Evolutionary conservation across 305 asterid genomes (phyloP).

Genomic region (Lippia alba): DNA sequence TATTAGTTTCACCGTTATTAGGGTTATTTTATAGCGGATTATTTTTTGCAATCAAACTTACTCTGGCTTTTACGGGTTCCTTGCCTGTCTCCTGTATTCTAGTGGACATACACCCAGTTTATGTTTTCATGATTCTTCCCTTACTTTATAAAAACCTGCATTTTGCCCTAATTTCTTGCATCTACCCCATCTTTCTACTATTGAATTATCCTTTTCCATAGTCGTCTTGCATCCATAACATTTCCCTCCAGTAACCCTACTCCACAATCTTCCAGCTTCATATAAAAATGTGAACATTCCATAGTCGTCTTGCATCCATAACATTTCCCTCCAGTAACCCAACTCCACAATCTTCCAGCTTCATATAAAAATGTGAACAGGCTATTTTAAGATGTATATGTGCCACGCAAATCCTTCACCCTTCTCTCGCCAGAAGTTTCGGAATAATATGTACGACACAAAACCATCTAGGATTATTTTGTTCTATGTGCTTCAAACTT

Average conservation of each 20-base stretch:
- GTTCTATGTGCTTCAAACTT: neutral
- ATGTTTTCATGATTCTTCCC: conserved; percentile 6
- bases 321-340: neutral
- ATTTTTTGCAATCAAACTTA: neutral
- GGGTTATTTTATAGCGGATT: conserved; percentile 17
- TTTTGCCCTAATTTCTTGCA: conserved; percentile 16
- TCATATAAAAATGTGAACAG: conserved; percentile 4
- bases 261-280: too few relatives aligned
- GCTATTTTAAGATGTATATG: neutral
- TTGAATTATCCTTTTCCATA: too few relatives aligned
- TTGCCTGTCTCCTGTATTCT: conserved; percentile 4
- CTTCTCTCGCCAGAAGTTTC: neutral
- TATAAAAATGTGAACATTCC: too few relatives aligned
- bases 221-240: too few relatives aligned
- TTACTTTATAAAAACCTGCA: neutral
- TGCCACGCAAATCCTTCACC: too few relatives aligned
- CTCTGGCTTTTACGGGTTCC: conserved; percentile 19
- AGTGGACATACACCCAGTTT: conserved; percentile 1
- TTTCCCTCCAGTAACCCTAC: too few relatives aligned
- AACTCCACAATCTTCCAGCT: neutral
- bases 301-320: too few relatives aligned
- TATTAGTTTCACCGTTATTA: neutral
- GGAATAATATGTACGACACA: conserved; percentile 2
- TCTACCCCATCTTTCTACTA: neutral
- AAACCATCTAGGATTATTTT: neutral